phyloP scores from a whole-genome alignment of 2,329 filamentous ascomycete species.

The Aspergillus fumigatus region DNA sequence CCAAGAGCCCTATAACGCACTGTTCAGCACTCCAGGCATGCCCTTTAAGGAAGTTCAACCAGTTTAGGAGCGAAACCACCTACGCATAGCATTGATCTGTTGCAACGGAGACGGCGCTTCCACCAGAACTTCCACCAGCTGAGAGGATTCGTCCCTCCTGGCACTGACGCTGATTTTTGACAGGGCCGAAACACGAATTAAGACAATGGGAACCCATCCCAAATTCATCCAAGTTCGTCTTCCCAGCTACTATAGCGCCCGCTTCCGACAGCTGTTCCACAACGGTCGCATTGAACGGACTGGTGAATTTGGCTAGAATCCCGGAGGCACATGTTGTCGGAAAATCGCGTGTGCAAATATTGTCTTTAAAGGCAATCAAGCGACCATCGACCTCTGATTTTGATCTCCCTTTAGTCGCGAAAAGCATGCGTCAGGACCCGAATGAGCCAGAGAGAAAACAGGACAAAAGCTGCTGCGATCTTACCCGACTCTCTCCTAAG shows the following conservation, averaged over 20 bases:
- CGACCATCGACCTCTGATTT: slow-evolving; percentile 41
- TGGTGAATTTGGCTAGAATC: slow-evolving; percentile 65
- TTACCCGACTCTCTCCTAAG: slow-evolving; percentile 32
- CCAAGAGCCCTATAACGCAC: slow-evolving; percentile 60
- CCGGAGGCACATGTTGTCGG: slow-evolving; percentile 79
- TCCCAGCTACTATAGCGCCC: slow-evolving; percentile 64
- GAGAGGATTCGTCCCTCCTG: slow-evolving; percentile 49
- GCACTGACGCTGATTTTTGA: slow-evolving; percentile 49
- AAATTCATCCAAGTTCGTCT: slow-evolving; percentile 94
- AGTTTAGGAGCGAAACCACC: slow-evolving; percentile 18
- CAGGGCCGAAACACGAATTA: slow-evolving; percentile 63
- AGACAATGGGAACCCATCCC: slow-evolving; percentile 86
- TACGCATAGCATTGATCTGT: slow-evolving; percentile 57
- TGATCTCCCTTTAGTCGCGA: slow-evolving; percentile 21
- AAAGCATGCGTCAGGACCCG: slow-evolving; percentile 2
- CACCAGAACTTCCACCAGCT: slow-evolving; percentile 86
- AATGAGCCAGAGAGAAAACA: neutral
- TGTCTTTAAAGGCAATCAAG: slow-evolving; percentile 69
- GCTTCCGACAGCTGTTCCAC: slow-evolving; percentile 61
- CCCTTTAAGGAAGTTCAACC: slow-evolving; percentile 1
- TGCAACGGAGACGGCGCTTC: slow-evolving; percentile 81
- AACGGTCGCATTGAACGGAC: slow-evolving; percentile 79
- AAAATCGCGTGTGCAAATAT: slow-evolving; percentile 62
- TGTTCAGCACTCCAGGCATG: slow-evolving; percentile 6
- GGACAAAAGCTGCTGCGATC: neutral